Conservation (phyloP, 2,329 filamentous ascomycete species). For the Alternaria incomplexa region DNA sequence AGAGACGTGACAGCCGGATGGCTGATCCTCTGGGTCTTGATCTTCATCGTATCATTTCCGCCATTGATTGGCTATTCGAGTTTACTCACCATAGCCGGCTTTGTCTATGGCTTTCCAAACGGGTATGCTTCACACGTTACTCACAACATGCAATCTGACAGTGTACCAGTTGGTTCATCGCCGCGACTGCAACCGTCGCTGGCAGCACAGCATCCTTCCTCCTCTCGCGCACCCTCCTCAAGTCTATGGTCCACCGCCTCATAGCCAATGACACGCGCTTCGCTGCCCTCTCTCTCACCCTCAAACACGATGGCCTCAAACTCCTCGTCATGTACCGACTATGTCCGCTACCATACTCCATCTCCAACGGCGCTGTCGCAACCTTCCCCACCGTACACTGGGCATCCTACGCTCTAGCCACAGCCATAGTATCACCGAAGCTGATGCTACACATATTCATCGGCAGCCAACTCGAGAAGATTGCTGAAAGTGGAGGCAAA, state of each 20-base stretch:
- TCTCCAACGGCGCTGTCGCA: slow-evolving; percentile 92
- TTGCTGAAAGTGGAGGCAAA: slow-evolving; percentile 81
- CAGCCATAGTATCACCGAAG: slow-evolving; percentile 82
- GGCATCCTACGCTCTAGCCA: slow-evolving; percentile 78
- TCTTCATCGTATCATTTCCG: slow-evolving; percentile 81
- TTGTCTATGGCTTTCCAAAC: slow-evolving; percentile 73
- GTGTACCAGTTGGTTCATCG: slow-evolving; percentile 77
- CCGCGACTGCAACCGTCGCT: slow-evolving; percentile 75
- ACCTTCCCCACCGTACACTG: slow-evolving; percentile 90
- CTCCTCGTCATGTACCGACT: slow-evolving; percentile 90
- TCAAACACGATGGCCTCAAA: slow-evolving; percentile 88
- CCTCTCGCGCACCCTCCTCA: slow-evolving; percentile 78
- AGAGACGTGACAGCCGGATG: slow-evolving; percentile 73
- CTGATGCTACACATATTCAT: slow-evolving; percentile 92
- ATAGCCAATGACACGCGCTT: slow-evolving; percentile 87
- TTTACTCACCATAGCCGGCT: slow-evolving; percentile 71
- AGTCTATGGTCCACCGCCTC: slow-evolving; percentile 77
- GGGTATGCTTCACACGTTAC: slow-evolving; percentile 61
- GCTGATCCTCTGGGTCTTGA: slow-evolving; percentile 75
- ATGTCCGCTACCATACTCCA: slow-evolving; percentile 88
- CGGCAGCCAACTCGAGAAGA: slow-evolving; percentile 77
- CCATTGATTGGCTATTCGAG: slow-evolving; percentile 88
- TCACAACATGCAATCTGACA: slow-evolving; percentile 21
- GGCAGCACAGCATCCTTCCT: slow-evolving; percentile 83
- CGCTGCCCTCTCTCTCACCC: slow-evolving; percentile 82